phyloP scores from a whole-genome alignment of 192 early-diverging fungal genomes.

The Entomortierella parvispora region DNA sequence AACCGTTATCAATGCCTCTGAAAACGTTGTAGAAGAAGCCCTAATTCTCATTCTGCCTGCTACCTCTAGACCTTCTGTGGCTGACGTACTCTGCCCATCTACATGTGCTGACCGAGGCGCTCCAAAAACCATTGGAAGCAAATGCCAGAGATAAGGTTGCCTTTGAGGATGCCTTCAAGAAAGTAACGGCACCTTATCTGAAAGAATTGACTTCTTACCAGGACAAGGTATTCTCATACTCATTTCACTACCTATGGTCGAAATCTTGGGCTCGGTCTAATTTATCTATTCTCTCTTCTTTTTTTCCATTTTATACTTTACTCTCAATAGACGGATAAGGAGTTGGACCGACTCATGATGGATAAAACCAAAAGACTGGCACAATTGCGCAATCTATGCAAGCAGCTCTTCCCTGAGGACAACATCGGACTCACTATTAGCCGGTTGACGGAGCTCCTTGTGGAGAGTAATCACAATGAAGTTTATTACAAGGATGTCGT shows the following conservation, averaged over 20 bases:
- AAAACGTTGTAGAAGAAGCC: no score
- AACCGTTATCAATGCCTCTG: not conserved
- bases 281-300: not conserved
- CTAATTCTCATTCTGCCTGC: not conserved
- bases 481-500: conserved; percentile 36
- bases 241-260: not conserved
- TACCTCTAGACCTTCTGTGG: conserved; percentile 21
- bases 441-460: conserved; percentile 27
- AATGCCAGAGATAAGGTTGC: conserved; percentile 20
- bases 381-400: conserved; percentile 44
- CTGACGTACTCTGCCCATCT: conserved; percentile 23
- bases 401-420: conserved; percentile 40
- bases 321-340: conserved; percentile 34
- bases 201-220: conserved; percentile 24
- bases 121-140: not conserved
- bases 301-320: not conserved
- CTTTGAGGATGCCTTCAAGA: conserved; percentile 23
- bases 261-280: not conserved
- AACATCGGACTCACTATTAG: conserved; percentile 40
- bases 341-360: conserved; percentile 10
- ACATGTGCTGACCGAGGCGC: conserved; percentile 7
- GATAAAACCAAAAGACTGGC: conserved; percentile 31
- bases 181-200: conserved; percentile 9
- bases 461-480: conserved; percentile 23
- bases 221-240: conserved; percentile 3